These are phyloP conservation scores for Neoboletus subvelutipes DNA, from an alignment of 768 basidiomycete genomes.

Conservation along the genomic window DNA sequence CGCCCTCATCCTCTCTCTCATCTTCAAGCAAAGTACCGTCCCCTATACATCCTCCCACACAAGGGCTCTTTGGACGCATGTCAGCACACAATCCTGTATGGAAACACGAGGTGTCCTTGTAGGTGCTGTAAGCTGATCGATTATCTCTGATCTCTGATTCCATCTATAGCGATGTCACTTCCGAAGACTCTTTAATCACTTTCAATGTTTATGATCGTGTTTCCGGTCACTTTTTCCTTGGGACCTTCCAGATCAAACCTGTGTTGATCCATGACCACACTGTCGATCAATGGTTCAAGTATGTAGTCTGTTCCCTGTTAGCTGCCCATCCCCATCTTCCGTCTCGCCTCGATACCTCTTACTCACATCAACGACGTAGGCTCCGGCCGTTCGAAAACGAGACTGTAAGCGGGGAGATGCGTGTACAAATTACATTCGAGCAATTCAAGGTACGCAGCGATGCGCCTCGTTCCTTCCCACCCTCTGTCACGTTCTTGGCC, in stretches of 20 bases:
- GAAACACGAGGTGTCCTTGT: slow-evolving; percentile 99
- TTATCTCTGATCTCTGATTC: slow-evolving; percentile 19
- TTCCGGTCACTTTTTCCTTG: slow-evolving; percentile 85
- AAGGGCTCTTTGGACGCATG: slow-evolving; percentile 59
- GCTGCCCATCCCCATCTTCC: slow-evolving; percentile 11
- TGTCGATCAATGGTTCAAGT: slow-evolving; percentile 98
- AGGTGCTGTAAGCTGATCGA: slow-evolving; percentile 37
- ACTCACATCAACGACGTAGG: slow-evolving; percentile 38
- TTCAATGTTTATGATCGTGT: slow-evolving; percentile 91
- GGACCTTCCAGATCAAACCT: slow-evolving; percentile 89
- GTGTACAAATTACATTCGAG: slow-evolving; percentile 92
- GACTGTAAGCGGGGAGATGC: slow-evolving; percentile 87
- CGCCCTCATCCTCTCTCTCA: slow-evolving; percentile 43
- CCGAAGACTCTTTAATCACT: slow-evolving; percentile 76
- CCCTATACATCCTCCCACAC: slow-evolving; percentile 28
- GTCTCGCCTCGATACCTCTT: slow-evolving; percentile 10
- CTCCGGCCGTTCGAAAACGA: slow-evolving; percentile 77
- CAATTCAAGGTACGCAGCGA: slow-evolving; percentile 67
- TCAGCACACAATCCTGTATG: slow-evolving; percentile 91
- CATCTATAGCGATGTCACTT: slow-evolving; percentile 83
- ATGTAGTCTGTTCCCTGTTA: slow-evolving; percentile 37
- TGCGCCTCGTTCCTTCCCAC: slow-evolving; percentile 23
- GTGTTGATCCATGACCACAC: slow-evolving; percentile 89
- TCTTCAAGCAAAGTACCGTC: slow-evolving; percentile 40
- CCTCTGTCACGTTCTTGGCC: slow-evolving; percentile 23